These are phyloP conservation scores for Phytophthora cryptogea DNA, from an alignment of 352 stramenopile species.

Conservation along the genomic window DNA sequence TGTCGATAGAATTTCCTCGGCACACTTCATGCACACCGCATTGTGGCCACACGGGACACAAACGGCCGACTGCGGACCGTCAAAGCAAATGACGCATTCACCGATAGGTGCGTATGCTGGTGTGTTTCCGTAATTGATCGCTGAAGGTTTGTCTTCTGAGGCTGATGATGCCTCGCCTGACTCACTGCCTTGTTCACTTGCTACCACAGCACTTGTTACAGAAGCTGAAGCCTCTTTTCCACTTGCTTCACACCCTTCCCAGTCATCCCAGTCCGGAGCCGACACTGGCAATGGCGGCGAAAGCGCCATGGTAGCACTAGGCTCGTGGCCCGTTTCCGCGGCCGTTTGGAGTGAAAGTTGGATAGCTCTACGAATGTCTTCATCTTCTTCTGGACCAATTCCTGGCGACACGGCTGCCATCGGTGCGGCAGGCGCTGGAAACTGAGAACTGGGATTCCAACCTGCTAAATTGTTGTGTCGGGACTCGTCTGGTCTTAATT, in stretches of 20 bases:
- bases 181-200: conserved; percentile 11
- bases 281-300: conserved; percentile 41
- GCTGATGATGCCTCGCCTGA: not conserved
- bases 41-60: conserved; percentile 87
- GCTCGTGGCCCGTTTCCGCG: not conserved
- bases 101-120: conserved; percentile 51
- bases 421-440: conserved; percentile 1
- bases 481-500: conserved; percentile 4
- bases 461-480: conserved; percentile 10
- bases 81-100: conserved; percentile 84
- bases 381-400: conserved; percentile 43
- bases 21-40: conserved; percentile 79
- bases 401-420: conserved; percentile 9
- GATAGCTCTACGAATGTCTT: conserved; percentile 60
- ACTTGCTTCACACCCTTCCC: conserved; percentile 11
- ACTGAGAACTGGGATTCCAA: conserved; percentile 13
- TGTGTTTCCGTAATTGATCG: conserved; percentile 43
- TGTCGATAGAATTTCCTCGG: conserved; percentile 63
- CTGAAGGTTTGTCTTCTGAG: conserved; percentile 22
- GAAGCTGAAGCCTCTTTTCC: conserved; percentile 3
- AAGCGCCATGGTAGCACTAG: conserved; percentile 1
- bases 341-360: conserved; percentile 54
- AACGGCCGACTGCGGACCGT: conserved; percentile 69
- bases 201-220: not conserved
- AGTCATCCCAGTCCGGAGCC: conserved; percentile 53